Evolutionary conservation across 2,329 filamentous ascomycete genomes (phyloP), one percentile per base, ranked within the genome.

Genomic region (Aschersonia sp.): DNA sequence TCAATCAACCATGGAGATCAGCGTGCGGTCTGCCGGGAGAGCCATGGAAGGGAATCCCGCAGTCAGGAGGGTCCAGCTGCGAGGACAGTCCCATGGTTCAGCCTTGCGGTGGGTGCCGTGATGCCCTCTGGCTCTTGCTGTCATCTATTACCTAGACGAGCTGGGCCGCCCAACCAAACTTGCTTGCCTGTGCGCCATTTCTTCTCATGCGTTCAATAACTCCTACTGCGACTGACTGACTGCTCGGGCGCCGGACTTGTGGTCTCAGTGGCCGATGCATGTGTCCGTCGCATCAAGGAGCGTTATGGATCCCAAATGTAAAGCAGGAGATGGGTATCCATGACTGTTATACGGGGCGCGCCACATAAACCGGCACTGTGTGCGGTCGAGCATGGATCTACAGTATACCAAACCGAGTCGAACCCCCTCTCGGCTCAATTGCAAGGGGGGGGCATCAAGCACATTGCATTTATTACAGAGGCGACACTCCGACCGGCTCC

Each of bases 281-380:
- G 42, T 43, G 20, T 43, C 9, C 31, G 35, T 38, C 35, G 35
- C 35, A 38, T 38, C 35, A 38, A 38, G 7, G 12, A 12, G 7
- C 35, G 20, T 20, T 38, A 38, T 38, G 35, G 35, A 38, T 38
- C 35, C 35, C 35, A 38, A 20, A 3, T 38, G 35, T 38, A 7
- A 38, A 4, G 35, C 35, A 38, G 12, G 35, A 38, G 7, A 38
- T 38, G 45, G 45, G 45, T 38, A 30, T 41, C 43, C 45, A 46
- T 47, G 41, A 9, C 40, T 42, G 10, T n/a, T 43, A 47, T 43
- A 45, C 45, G n/a, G 48, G 9, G 45, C 30, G 42, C 41, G 30
- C 45, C 30, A 38, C 45, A 45, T n/a, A 42, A 31, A 20, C 20
- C 12, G 42, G 35, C 48, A 47, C 48, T 47, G 45, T 47, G 45